Percentiles rank a stretch among this genome's conserved stretches.
These are phyloP conservation scores for Dimocarpus longan DNA, from an alignment of 345 rosid genomes.

Conservation along the genomic window DNA sequence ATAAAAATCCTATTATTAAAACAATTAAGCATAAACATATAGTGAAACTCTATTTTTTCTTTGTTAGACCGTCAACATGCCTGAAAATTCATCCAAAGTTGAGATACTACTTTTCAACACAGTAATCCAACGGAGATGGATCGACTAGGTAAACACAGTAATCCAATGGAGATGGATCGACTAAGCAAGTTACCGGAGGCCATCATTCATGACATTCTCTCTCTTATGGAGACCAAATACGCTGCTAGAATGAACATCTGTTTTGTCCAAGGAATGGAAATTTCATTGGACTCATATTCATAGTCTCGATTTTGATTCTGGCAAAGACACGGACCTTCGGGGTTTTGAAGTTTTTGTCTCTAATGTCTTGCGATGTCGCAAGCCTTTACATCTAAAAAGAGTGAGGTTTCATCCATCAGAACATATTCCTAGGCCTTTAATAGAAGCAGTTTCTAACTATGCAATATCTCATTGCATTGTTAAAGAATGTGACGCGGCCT, in stretches of 20 bases:
- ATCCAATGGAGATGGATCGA: neutral
- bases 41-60: no score
- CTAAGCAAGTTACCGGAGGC: neutral
- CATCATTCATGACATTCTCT: neutral
- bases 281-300: neutral
- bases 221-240: neutral
- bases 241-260: neutral
- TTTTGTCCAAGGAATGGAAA: neutral
- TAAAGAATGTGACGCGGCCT: neutral
- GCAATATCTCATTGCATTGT: neutral
- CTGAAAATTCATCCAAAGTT: no score
- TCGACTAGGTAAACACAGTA: no score
- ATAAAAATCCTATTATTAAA: no score
- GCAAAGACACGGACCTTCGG: no score
- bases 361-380: neutral
- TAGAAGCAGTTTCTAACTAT: neutral
- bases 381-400: neutral
- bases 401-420: neutral
- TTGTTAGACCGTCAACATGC: no score
- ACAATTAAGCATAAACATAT: no score
- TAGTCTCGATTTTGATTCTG: neutral
- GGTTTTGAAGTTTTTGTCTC: neutral
- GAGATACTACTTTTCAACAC: no score
- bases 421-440: no score
- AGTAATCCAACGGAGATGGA: no score